Base-by-base conservation (phyloP, 768 basidiomycete species). In the Rhodocollybia butyracea region DNA sequence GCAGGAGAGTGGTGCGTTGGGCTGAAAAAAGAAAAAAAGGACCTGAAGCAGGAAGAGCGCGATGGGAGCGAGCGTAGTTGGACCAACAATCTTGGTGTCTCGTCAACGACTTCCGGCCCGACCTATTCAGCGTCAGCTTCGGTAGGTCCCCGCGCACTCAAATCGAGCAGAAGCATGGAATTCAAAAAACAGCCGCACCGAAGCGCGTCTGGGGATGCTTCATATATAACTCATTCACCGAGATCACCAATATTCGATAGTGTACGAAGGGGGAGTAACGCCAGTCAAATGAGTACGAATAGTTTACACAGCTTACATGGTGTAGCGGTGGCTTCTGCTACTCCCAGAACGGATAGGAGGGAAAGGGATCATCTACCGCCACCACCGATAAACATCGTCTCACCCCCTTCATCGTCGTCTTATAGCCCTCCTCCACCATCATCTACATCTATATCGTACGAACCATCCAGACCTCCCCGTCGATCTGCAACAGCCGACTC, bases 1-100 rank as follows among this genome's bases (percentile, higher is more conserved):
- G 74, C 76, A 13, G 94, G 89, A 2, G 86, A 89, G 7, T 97
- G 94, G 94, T 90, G 89, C 74, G 81, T 87, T 13, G 81, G 88
- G 29, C 72, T 88, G 77, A 57, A 85, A 8, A 45, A 43, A 17
- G 41, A 21, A 36, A 45, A 27, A 46, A 24, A 53, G 29, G 26
- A 29, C 21, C 3, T 53, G 34, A 34, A 42, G n/a, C 42, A n/a
- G 29, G 42, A 34, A 21, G 53, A 46, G 13, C 19, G 40, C 21
- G 30, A 41, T 3, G 38, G 34, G 13, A 52, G 51, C 30, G 51
- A 52, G 29, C 21, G 31, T 27, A 52, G 59, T 68, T 46, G 60
- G 60, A 30, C 36, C n/a, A n/a, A n/a, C n/a, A n/a, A n/a, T 55
- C 57, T 64, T 58, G 45, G 63, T 65, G 51, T 62, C 68, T 12